Conservation (phyloP, 1,284 basidiomycete species). For the Puccinia triticina region DNA sequence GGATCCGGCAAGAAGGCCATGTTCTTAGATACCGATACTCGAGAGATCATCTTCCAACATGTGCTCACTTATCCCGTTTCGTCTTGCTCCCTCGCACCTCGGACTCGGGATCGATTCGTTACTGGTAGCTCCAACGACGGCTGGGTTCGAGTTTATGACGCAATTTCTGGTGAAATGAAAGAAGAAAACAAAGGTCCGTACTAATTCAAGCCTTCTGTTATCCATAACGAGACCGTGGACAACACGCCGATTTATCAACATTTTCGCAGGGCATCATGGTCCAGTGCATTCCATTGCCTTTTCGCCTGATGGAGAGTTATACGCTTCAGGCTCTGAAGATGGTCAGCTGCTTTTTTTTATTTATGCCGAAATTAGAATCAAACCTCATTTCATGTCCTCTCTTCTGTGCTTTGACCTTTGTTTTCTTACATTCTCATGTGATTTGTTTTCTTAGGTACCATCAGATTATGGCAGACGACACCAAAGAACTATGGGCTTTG, state of each 20-base stretch:
- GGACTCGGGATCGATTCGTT: slow-evolving; percentile 83
- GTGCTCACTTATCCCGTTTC: slow-evolving; percentile 63
- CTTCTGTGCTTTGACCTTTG: not conserved
- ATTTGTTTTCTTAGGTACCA: slow-evolving; percentile 27
- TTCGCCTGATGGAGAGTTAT: slow-evolving; percentile 97
- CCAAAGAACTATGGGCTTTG: slow-evolving; percentile 49
- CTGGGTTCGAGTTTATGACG: slow-evolving; percentile 92
- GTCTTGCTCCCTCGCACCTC: slow-evolving; percentile 71
- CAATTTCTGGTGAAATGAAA: slow-evolving; percentile 78
- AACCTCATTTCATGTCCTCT: too few relatives aligned
- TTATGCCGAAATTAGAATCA: too few relatives aligned
- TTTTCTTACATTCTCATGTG: not conserved
- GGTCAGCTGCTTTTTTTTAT: not conserved
- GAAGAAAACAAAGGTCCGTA: slow-evolving; percentile 79
- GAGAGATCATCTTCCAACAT: slow-evolving; percentile 52
- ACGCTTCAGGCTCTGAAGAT: slow-evolving; percentile 70
- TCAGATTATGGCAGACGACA: slow-evolving; percentile 48
- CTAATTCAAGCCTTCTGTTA: not conserved
- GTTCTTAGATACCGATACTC: slow-evolving; percentile 67
- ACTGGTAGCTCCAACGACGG: slow-evolving; percentile 88
- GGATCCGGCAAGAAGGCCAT: slow-evolving; percentile 88
- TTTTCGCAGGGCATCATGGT: slow-evolving; percentile 75
- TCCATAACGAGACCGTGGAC: not conserved
- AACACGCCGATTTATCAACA: not conserved
- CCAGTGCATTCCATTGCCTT: slow-evolving; percentile 92